Evolutionary conservation across 352 stramenopile species (phyloP).

Genomic region (Phytophthora kernoviae): DNA sequence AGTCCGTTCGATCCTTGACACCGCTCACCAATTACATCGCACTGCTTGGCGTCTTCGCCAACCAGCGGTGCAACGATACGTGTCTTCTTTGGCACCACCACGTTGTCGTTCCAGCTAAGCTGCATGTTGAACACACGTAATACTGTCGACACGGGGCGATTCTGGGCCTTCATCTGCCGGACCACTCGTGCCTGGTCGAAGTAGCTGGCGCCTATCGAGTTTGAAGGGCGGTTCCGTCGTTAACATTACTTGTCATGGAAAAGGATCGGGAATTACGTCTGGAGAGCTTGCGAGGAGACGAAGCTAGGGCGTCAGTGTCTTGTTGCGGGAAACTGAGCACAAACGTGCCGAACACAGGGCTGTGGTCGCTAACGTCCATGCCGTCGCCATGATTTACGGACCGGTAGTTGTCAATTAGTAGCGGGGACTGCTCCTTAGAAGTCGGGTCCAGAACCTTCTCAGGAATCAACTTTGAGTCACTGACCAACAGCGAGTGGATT

Average conservation of each 20-base stretch:
- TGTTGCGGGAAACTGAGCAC: conserved; percentile 71
- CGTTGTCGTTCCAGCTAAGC: conserved; percentile 69
- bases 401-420: conserved; percentile 76
- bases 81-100: conserved; percentile 81
- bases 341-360: conserved; percentile 78
- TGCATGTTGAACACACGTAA: conserved; percentile 81
- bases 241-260: conserved; percentile 42
- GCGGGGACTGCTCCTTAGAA: conserved; percentile 32
- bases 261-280: conserved; percentile 55
- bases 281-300: conserved; percentile 21
- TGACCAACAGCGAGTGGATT: conserved; percentile 80
- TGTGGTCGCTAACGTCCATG: conserved; percentile 88
- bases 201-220: conserved; percentile 59
- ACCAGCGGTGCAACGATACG: conserved; percentile 76
- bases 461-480: conserved; percentile 78
- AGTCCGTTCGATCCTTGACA: conserved; percentile 52
- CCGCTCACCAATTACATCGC: conserved; percentile 77
- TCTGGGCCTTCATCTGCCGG: conserved; percentile 58
- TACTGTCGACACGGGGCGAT: conserved; percentile 67
- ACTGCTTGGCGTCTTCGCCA: conserved; percentile 80
- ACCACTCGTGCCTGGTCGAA: conserved; percentile 81
- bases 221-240: conserved; percentile 33
- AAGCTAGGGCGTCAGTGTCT: conserved; percentile 23
- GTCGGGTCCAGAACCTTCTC: conserved; percentile 77
- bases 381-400: conserved; percentile 81